phyloP scores from a whole-genome alignment of 306 rosid genomes.

The Vigna radiata region DNA sequence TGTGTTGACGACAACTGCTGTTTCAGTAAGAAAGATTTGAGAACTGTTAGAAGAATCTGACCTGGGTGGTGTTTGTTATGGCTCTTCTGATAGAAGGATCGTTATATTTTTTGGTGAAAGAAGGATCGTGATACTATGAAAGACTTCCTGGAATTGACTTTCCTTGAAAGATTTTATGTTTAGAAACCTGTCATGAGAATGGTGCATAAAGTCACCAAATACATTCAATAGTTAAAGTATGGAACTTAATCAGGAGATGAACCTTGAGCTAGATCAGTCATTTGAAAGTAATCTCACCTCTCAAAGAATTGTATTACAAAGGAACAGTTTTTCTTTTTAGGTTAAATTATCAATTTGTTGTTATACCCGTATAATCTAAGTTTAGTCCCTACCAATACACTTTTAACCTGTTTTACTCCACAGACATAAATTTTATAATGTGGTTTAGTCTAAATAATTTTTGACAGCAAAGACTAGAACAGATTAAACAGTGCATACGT shows the following conservation, averaged over 20 bases:
- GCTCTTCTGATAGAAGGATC: background rate
- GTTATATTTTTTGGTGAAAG: too few species aligned
- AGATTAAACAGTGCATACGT: too few species aligned
- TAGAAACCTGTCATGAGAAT: background rate
- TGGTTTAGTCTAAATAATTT: too few species aligned
- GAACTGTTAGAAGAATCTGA: conserved; percentile 9
- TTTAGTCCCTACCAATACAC: too few species aligned
- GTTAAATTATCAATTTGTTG: too few species aligned
- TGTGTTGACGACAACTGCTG: background rate
- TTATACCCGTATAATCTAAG: too few species aligned
- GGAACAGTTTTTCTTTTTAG: background rate
- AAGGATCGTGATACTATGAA: background rate
- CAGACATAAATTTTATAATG: too few species aligned
- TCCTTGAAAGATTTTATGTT: conserved; percentile 3
- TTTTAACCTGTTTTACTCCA: too few species aligned
- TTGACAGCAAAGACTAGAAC: too few species aligned
- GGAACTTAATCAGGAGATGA: background rate
- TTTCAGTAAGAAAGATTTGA: conserved; percentile 6
- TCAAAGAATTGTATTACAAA: conserved; percentile 19
- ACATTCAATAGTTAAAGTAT: conserved; percentile 9
- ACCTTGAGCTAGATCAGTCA: background rate
- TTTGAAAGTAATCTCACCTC: background rate
- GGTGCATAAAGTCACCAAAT: background rate
- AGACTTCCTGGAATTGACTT: background rate
- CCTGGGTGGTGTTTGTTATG: background rate